Evolutionary conservation across 192 early-diverging fungal genomes (phyloP).

Genomic region (Glomus cerebriforme): DNA sequence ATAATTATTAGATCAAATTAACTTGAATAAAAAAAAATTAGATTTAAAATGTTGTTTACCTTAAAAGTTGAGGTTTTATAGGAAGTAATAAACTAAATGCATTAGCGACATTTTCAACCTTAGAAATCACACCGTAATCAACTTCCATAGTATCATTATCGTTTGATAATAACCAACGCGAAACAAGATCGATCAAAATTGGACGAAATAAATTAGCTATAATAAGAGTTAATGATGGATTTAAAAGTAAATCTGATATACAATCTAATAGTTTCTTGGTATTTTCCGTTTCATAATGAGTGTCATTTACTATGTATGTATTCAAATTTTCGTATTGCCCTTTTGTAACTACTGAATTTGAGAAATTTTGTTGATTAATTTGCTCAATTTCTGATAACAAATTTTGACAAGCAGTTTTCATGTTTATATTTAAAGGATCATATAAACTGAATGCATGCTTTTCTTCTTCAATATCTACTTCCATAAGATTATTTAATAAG

Average conservation of each 20-base stretch:
- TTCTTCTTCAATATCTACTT: background rate
- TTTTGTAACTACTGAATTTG: background rate
- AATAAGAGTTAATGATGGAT: constrained; percentile 34
- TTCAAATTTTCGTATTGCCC: background rate
- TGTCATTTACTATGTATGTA: background rate
- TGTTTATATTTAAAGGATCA: background rate
- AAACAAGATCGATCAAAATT: constrained; percentile 77
- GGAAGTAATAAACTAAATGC: constrained; percentile 65
- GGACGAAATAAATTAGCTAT: constrained; percentile 66
- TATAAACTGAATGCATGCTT: background rate
- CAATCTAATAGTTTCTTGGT: background rate
- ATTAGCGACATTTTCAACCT: constrained; percentile 40
- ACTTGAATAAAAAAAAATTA: constrained; percentile 17
- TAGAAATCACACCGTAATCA: constrained; percentile 44
- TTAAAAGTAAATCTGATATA: constrained; percentile 24
- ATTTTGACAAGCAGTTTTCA: background rate
- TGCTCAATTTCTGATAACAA: background rate
- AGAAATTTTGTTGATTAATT: background rate
- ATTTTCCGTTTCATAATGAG: background rate
- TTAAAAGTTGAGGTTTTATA: constrained; percentile 71
- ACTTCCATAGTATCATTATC: constrained; percentile 23
- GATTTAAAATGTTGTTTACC: constrained; percentile 40
- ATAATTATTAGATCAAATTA: background rate
- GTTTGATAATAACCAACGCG: constrained; percentile 64
- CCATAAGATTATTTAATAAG: background rate